phyloP scores from a whole-genome alignment of 345 rosid genomes.

The Triadica sebifera region DNA sequence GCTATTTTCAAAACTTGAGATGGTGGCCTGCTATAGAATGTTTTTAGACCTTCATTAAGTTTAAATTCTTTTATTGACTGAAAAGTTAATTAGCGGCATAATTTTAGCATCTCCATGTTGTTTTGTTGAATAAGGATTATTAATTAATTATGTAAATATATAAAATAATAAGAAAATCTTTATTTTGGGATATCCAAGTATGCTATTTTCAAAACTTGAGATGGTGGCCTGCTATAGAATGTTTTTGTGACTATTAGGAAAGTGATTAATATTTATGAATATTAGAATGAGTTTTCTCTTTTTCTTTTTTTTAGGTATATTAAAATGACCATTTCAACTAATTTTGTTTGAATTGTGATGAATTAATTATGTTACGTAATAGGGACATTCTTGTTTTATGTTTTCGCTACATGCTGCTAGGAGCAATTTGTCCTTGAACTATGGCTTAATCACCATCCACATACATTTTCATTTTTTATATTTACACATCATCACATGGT shows the following conservation, averaged over 20 bases:
- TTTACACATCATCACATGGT: not conserved
- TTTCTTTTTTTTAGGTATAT: no score
- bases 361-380: no score
- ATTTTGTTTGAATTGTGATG: no score
- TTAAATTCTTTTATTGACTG: no score
- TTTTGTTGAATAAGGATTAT: not conserved
- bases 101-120: slow-evolving; percentile 7
- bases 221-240: not conserved
- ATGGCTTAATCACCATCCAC: not conserved
- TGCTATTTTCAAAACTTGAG: not conserved
- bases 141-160: not conserved
- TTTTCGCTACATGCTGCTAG: not conserved
- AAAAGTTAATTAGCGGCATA: not conserved
- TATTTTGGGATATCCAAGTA: not conserved
- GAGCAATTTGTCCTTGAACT: no score
- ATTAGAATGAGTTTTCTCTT: not conserved
- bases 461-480: not conserved
- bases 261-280: not conserved
- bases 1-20: not conserved
- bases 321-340: no score
- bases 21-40: not conserved
- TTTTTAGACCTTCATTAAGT: no score
- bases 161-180: no score
- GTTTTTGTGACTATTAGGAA: not conserved
- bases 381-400: not conserved